Evolutionary conservation across 2,329 filamentous ascomycete genomes (phyloP), one percentile per base, ranked within the genome.

Genomic region (Grosmannia penicillata): DNA sequence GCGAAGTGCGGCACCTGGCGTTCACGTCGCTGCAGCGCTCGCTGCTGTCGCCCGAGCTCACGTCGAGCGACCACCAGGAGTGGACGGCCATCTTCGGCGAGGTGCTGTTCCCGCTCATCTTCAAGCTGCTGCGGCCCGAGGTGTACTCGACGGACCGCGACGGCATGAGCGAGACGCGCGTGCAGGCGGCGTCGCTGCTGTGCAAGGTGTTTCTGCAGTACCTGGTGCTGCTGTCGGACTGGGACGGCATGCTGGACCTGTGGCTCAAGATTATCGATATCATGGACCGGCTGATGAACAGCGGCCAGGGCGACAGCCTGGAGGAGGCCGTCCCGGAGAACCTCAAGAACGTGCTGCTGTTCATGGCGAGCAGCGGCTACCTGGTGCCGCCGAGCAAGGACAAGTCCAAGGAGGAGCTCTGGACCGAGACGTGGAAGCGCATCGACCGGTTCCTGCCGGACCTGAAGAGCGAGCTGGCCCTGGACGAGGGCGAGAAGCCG

Each of bases 141-240:
- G 80, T 95, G 9, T 95, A 93, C 56, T 85, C 87, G 38, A 81
- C 81, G 2, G 91, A 98, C 54, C 81, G 84, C 1, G 67, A 82
- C 26, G 91, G 91, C 27, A 98, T 98, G 91, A 82, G 82, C 47
- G 89, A 96, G 58, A 96, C 91, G 37, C 72, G 91, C 31, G 83
- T 96, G 1, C 84, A 95, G 52, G 84, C 84, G 2, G 84, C 89
- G 1, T 94, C 84, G 9, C 65, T 98, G 36, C 69, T 98, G 13
- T 94, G 84, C 65, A 95, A 93, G 57, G 89, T 95, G 3, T 98
- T 95, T 60, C 59, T 98, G 43, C 87, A 94, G 55, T 96, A 95
- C 56, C 68, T 96, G 4, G 83, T 89, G 3, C 65, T 89, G 27
- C 68, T 95, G 22, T 82, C 79, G 5, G 78, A 85, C 48, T 87